Conservation (phyloP, 371 early-diverging fungal genomes). For the Apophysomyces elegans region DNA sequence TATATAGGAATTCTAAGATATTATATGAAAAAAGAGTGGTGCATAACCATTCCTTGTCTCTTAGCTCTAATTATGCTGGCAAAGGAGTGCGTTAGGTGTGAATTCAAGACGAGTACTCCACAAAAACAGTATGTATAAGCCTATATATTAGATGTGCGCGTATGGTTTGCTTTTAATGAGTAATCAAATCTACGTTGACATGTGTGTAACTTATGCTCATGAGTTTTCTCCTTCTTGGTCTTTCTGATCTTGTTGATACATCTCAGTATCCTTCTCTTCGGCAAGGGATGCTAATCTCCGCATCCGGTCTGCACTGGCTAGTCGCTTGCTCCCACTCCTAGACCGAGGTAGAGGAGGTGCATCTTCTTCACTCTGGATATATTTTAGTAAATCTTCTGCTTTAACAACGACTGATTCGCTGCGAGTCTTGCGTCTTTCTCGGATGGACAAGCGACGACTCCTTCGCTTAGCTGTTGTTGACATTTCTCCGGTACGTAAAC, state of each 20-base stretch:
- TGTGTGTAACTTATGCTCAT: not conserved
- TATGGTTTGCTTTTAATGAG: not conserved
- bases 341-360: slow-evolving; percentile 36
- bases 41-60: too few relatives aligned
- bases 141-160: too few relatives aligned
- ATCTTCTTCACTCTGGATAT: slow-evolving; percentile 63
- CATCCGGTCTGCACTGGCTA: slow-evolving; percentile 47
- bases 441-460: slow-evolving; percentile 42
- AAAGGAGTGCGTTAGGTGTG: too few relatives aligned
- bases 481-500: slow-evolving; percentile 73
- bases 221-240: not conserved
- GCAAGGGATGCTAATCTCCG: slow-evolving; percentile 44
- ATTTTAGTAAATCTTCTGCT: slow-evolving; percentile 71
- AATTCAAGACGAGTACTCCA: too few relatives aligned
- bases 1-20: too few relatives aligned
- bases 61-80: too few relatives aligned
- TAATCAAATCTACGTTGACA: slow-evolving; percentile 8
- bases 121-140: too few relatives aligned
- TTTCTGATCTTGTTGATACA: not conserved
- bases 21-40: too few relatives aligned
- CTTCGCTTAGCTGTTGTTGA: slow-evolving; percentile 59
- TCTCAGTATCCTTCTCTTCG: slow-evolving; percentile 26
- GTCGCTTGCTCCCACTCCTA: slow-evolving; percentile 32
- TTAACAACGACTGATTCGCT: slow-evolving; percentile 68
- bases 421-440: slow-evolving; percentile 54